Evolutionary conservation across 208 protist species (phyloP).

Genomic region (Naegleria gruberi): DNA sequence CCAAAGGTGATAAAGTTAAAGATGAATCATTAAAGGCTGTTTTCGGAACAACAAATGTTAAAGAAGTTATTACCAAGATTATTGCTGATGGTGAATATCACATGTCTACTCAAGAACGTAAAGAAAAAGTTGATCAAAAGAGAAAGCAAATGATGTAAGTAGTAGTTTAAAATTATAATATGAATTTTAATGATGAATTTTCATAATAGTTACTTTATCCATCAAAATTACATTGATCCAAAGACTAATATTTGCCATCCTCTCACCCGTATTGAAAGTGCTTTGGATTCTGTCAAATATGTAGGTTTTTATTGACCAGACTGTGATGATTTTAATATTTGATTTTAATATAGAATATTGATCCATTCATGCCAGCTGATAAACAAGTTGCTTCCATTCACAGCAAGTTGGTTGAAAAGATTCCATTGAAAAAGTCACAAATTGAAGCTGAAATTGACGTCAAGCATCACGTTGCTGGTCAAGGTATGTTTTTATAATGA

Average conservation of each 20-base stretch:
- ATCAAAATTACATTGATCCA: conserved; percentile 24
- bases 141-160: conserved; percentile 9
- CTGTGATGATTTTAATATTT: background rate
- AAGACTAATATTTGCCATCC: conserved; percentile 16
- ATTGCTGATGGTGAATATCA: conserved; percentile 21
- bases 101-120: conserved; percentile 15
- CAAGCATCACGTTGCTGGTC: background rate
- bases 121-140: conserved; percentile 18
- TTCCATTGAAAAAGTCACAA: background rate
- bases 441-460: background rate
- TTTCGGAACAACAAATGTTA: background rate
- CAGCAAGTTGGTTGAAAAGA: conserved; percentile 11
- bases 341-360: conserved; percentile 9
- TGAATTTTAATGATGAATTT: background rate
- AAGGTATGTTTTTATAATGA: no score
- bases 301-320: background rate
- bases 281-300: background rate
- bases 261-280: background rate
- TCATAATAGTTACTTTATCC: conserved; percentile 3
- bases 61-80: conserved; percentile 1
- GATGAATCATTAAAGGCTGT: background rate
- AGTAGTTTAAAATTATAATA: background rate
- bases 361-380: conserved; percentile 8
- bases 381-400: conserved; percentile 5
- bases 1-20: background rate